These are phyloP conservation scores for Hypoxylon sp. DNA, from an alignment of 2,329 filamentous ascomycete genomes.

Conservation along the genomic window DNA sequence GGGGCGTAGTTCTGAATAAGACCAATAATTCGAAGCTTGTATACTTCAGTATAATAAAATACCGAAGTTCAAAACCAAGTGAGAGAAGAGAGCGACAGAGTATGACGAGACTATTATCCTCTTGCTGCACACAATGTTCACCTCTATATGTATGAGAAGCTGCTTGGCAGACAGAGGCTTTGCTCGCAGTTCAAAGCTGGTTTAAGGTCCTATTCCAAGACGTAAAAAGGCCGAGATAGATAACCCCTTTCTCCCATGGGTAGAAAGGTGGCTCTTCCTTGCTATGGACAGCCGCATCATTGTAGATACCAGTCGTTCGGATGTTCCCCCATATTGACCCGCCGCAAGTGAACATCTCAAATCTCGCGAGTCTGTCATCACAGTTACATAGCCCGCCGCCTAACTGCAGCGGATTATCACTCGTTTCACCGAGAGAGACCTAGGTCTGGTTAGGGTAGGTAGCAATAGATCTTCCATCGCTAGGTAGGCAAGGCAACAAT, in stretches of 20 bases:
- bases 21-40: not conserved
- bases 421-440: not conserved
- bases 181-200: not conserved
- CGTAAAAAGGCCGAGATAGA: not conserved
- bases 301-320: not conserved
- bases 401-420: not conserved
- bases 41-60: not conserved
- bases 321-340: not conserved
- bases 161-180: not conserved
- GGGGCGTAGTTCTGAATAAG: not conserved
- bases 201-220: not conserved
- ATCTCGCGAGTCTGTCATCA: not conserved
- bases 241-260: not conserved
- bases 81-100: not conserved
- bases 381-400: not conserved
- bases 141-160: not conserved
- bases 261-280: not conserved
- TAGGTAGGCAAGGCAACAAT: not conserved
- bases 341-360: not conserved
- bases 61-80: not conserved
- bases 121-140: not conserved
- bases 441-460: not conserved
- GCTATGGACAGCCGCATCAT: not conserved
- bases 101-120: not conserved
- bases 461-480: not conserved